Evolutionary conservation across 352 stramenopile genomes (phyloP).

Genomic region (Globisporangium perplexum): DNA sequence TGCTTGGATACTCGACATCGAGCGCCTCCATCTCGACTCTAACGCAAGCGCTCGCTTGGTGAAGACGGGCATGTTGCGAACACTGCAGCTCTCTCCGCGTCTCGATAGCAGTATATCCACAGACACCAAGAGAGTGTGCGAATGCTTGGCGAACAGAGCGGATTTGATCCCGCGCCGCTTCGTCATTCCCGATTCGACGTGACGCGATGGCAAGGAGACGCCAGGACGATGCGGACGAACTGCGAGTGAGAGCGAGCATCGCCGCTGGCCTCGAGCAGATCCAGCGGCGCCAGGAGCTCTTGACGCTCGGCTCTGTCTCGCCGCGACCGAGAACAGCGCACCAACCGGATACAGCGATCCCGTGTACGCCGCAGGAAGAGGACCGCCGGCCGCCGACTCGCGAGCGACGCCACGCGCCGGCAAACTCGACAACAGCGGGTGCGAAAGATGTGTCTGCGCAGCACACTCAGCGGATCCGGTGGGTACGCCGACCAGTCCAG

Average conservation of each 20-base stretch:
- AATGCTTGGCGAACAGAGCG: no score
- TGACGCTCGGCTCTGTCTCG: constrained; percentile 12
- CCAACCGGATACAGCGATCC: no score
- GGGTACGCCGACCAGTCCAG: constrained; percentile 15
- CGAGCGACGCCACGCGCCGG: neutral
- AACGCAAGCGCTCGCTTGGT: no score
- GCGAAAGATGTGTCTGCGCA: neutral
- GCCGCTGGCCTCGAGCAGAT: constrained; percentile 15
- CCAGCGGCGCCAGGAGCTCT: constrained; percentile 10
- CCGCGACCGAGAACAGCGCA: neutral
- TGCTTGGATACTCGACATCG: no score
- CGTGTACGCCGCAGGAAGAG: neutral
- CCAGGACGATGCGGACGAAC: neutral
- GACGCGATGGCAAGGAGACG: neutral
- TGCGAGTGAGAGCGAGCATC: constrained; percentile 1
- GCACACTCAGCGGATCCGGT: constrained; percentile 13
- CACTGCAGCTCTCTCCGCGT: no score
- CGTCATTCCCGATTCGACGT: neutral
- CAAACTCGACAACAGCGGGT: neutral
- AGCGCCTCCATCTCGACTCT: no score
- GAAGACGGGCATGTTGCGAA: no score
- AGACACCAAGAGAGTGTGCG: no score
- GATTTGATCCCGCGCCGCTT: no score
- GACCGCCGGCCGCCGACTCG: no score
- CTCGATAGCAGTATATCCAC: no score